Conservation (phyloP, 108 stramenopile species). For the Schizochytrium sp. region DNA sequence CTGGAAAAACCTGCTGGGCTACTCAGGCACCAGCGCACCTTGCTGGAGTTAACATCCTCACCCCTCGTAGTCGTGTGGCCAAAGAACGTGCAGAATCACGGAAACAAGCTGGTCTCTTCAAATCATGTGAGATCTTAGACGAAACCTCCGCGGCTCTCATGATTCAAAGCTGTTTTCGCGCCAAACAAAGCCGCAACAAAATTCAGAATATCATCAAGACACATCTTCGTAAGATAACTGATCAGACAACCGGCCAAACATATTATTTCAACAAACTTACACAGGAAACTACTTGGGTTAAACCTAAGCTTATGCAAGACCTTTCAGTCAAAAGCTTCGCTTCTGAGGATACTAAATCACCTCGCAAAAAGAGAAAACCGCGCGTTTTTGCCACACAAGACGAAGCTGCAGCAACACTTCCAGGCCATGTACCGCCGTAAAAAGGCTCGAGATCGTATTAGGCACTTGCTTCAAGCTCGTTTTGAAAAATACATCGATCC, state of each 20-base stretch:
- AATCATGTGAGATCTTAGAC: not conserved
- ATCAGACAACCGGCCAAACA: not conserved
- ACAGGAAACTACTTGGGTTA: slow-evolving; percentile 14
- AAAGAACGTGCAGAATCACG: not conserved
- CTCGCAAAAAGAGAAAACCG: not conserved
- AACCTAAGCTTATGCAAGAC: slow-evolving; percentile 9
- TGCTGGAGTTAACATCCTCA: not conserved
- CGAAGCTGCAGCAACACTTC: not conserved
- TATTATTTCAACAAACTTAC: slow-evolving; percentile 54
- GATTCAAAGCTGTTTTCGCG: slow-evolving; percentile 23
- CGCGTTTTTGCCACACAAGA: not conserved
- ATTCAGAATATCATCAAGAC: not conserved
- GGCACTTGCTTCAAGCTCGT: not conserved
- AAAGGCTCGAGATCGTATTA: not conserved
- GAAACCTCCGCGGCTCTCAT: not conserved
- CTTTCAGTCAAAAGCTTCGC: slow-evolving; percentile 5
- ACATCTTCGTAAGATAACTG: not conserved
- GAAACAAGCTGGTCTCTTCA: not conserved
- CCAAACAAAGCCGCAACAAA: not conserved
- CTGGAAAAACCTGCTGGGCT: slow-evolving; percentile 10
- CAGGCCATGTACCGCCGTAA: slow-evolving; percentile 41
- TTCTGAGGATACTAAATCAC: not conserved
- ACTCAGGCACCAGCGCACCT: not conserved
- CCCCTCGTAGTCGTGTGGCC: not conserved
- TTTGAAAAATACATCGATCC: slow-evolving; percentile 35